Base-by-base conservation (phyloP, 2,329 filamentous ascomycete genomes). In the Fusarium penzigii region DNA sequence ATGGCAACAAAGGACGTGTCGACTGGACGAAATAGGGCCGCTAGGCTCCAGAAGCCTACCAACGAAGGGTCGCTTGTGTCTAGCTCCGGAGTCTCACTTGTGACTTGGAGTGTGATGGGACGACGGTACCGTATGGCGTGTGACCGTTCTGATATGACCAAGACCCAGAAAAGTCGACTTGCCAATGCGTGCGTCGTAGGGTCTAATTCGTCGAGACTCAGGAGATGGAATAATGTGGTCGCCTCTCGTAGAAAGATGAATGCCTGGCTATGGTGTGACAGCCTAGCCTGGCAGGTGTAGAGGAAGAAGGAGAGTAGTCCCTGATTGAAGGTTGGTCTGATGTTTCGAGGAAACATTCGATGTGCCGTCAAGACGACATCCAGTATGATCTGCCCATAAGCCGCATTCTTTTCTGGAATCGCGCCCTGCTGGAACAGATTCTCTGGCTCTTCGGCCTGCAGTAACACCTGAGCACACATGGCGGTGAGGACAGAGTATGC, bases 101-200 rank as follows among this genome's bases (percentile, higher is more conserved):
- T 76, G 46, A 77, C 70, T 47, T 76, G 73, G 7, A 78, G 61
- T 1, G 75, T 77, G 38, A 74, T 71, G 6, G 75, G 74, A 1
- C 75, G 68, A 2, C 72, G 68, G 55, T 77, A 77, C 13, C 75
- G 70, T 36, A 77, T 76, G 5, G 72, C 74, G 51, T 78, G 75
- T 0, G 73, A 75, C 14, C 75, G 57, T 53, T 77, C 75, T 5
- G 75, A 77, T 11, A 76, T 65, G 5, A 77, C 61, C 1, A 76
- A 55, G 2, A 78, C 73, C 75, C 75, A 77, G 58, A 75, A 77
- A 2, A 78, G 65, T 5, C 72, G 61, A 40, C 68, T 63, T 1
- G 68, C 64, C n/a, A 78, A 55, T 0, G 53, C 52, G 2, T 52
- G 57, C 10, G 62, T 58, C 2, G 49, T 34, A 3, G 65, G 55